Evolutionary conservation across 1,284 basidiomycete genomes (phyloP).

Genomic region (Flammula alnicola): DNA sequence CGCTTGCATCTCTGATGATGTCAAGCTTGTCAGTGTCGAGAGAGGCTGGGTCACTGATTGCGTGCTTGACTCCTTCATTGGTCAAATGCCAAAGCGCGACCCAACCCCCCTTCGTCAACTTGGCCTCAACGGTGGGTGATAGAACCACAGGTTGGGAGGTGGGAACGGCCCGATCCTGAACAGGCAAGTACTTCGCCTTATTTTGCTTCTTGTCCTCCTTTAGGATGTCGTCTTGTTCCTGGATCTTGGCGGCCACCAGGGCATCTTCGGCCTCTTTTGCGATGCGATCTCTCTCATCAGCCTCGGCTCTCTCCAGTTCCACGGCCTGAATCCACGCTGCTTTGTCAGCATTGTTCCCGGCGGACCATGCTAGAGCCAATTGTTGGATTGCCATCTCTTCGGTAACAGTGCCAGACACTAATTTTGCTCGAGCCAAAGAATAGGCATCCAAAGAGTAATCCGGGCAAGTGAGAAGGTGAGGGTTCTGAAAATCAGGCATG

Average conservation of each 20-base stretch:
- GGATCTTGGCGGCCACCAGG: background rate
- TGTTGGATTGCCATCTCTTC: too few species aligned
- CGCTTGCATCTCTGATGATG: too few species aligned
- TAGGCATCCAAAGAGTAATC: too few species aligned
- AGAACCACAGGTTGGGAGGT: background rate
- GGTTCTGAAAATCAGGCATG: too few species aligned
- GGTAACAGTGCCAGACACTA: too few species aligned
- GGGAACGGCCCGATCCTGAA: background rate
- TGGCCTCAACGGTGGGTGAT: background rate
- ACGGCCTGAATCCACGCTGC: background rate
- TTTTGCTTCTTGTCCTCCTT: slow-evolving; percentile 1
- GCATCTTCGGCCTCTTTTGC: background rate
- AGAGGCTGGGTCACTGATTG: background rate
- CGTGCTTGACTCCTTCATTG: background rate
- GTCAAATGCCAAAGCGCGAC: slow-evolving; percentile 2
- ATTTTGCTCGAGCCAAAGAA: too few species aligned
- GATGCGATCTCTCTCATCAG: background rate
- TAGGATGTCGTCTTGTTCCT: background rate
- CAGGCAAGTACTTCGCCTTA: background rate
- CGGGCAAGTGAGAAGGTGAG: too few species aligned
- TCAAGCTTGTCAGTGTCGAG: background rate
- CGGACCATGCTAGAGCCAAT: background rate
- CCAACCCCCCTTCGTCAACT: background rate
- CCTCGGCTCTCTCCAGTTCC: background rate
- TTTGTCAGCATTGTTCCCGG: background rate